phyloP scores from a whole-genome alignment of 768 basidiomycete genomes.

The Nidularia sp. region DNA sequence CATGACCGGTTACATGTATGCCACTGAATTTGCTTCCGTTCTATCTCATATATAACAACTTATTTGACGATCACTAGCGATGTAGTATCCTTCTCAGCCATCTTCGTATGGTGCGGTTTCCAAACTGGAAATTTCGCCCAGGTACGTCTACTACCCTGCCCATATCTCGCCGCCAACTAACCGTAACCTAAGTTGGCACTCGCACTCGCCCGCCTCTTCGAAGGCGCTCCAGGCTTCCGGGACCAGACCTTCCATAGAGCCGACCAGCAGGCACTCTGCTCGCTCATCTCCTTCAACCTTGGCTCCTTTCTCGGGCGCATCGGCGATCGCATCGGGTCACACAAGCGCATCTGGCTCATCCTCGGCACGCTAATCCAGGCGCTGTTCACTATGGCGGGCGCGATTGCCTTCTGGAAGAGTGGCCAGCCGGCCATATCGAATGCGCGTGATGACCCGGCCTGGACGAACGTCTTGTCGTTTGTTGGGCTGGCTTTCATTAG shows the following conservation, averaged over 20 bases:
- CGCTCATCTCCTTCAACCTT: conserved; percentile 70
- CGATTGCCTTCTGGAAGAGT: conserved; percentile 70
- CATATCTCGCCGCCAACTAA: not conserved
- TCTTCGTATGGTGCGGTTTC: conserved; percentile 84
- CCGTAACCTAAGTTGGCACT: conserved; percentile 53
- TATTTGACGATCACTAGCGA: conserved; percentile 37
- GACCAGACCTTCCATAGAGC: conserved; percentile 69
- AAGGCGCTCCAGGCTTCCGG: conserved; percentile 36
- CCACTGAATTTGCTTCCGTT: conserved; percentile 4
- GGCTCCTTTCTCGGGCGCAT: conserved; percentile 78
- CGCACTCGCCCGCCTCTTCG: conserved; percentile 80
- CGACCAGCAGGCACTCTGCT: conserved; percentile 81
- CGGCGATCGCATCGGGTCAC: conserved; percentile 78
- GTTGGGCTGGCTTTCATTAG: conserved; percentile 78
- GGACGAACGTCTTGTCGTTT: conserved; percentile 65
- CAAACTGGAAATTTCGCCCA: conserved; percentile 78
- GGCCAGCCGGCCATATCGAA: conserved; percentile 50
- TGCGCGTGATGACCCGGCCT: conserved; percentile 58
- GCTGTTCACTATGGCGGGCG: conserved; percentile 69
- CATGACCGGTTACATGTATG: conserved; percentile 79
- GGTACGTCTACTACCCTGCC: conserved; percentile 26
- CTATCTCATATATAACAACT: not conserved
- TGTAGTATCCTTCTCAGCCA: conserved; percentile 69
- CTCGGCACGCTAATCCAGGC: conserved; percentile 70
- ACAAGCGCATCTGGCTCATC: conserved; percentile 73